phyloP scores from a whole-genome alignment of 495 filamentous ascomycete species.

The Neurospora sp. region DNA sequence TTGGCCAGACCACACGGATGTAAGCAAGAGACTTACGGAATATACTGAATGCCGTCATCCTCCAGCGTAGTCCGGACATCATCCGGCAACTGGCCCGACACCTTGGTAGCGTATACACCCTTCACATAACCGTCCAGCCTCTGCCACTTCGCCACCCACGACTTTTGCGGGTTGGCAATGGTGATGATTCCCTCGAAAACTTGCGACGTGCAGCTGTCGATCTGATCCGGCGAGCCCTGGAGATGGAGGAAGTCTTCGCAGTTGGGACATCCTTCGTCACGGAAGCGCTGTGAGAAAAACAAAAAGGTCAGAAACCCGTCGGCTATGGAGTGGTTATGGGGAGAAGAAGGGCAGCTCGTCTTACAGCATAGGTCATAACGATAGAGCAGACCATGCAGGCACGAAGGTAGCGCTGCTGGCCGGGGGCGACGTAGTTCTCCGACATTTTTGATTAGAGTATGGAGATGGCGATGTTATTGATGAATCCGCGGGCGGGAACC shows the following conservation, averaged over 20 bases:
- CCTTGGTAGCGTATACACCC: slow-evolving; percentile 89
- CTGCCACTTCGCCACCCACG: slow-evolving; percentile 94
- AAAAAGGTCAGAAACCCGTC: slow-evolving; percentile 1
- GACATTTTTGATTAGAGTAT: slow-evolving; percentile 19
- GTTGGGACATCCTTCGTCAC: slow-evolving; percentile 84
- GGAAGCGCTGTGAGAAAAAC: slow-evolving; percentile 60
- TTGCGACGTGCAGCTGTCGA: slow-evolving; percentile 87
- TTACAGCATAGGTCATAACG: slow-evolving; percentile 66
- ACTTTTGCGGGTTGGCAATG: slow-evolving; percentile 61
- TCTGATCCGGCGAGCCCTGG: slow-evolving; percentile 61
- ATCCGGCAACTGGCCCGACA: slow-evolving; percentile 57
- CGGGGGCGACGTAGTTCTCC: slow-evolving; percentile 51
- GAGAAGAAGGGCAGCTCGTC: slow-evolving; percentile 13
- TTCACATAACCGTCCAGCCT: slow-evolving; percentile 76
- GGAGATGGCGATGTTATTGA: background rate
- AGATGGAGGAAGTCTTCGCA: slow-evolving; percentile 87
- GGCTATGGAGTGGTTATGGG: slow-evolving; percentile 6
- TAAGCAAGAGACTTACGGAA: slow-evolving; percentile 42
- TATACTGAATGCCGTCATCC: slow-evolving; percentile 59
- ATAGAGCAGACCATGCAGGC: slow-evolving; percentile 98
- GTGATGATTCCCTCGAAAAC: slow-evolving; percentile 87
- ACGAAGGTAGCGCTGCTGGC: slow-evolving; percentile 71
- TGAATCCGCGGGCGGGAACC: background rate
- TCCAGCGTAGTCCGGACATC: slow-evolving; percentile 56
- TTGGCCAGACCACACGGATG: too few relatives aligned